Conservation (phyloP, 768 basidiomycete species). For the Pisolithus microcarpus region DNA sequence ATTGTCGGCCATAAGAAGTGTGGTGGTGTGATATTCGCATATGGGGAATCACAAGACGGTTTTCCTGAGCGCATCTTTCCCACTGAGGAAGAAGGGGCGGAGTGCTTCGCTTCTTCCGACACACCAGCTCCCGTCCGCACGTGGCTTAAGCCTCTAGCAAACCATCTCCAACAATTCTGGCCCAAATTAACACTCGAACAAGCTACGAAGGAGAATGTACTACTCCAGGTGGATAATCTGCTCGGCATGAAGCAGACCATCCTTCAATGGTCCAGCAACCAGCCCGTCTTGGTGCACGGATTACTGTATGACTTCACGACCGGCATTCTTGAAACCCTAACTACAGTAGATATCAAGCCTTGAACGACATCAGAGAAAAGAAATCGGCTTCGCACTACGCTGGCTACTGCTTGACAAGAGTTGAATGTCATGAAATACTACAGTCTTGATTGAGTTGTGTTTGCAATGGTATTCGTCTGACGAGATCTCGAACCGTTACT, state of each 20-base stretch:
- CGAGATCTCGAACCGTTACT: no score
- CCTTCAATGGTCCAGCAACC: conserved; percentile 28
- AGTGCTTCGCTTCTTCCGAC: conserved; percentile 21
- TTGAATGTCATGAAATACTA: no score
- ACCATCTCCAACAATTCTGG: conserved; percentile 36
- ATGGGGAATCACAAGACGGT: conserved; percentile 6
- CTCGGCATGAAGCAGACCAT: conserved; percentile 34
- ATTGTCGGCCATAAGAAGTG: conserved; percentile 80
- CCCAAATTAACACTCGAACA: conserved; percentile 8
- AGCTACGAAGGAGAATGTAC: conserved; percentile 56
- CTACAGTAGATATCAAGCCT: conserved; percentile 34
- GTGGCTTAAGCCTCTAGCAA: conserved; percentile 67
- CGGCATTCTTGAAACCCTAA: conserved; percentile 53
- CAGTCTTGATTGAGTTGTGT: no score
- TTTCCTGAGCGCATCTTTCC: background rate
- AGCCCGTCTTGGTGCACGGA: conserved; percentile 59
- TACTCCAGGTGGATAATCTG: conserved; percentile 43
- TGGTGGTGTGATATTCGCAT: conserved; percentile 55
- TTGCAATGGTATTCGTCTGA: no score
- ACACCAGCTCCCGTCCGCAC: conserved; percentile 42
- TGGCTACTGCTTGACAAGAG: no score
- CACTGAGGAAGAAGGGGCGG: background rate
- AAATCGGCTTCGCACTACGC: background rate
- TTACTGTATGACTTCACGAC: conserved; percentile 63
- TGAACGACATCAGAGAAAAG: background rate